Percentiles rank a stretch among this genome's conserved stretches.
These are phyloP conservation scores for Omphalotus guepiniiformis DNA, from an alignment of 768 basidiomycete genomes.

Conservation along the genomic window DNA sequence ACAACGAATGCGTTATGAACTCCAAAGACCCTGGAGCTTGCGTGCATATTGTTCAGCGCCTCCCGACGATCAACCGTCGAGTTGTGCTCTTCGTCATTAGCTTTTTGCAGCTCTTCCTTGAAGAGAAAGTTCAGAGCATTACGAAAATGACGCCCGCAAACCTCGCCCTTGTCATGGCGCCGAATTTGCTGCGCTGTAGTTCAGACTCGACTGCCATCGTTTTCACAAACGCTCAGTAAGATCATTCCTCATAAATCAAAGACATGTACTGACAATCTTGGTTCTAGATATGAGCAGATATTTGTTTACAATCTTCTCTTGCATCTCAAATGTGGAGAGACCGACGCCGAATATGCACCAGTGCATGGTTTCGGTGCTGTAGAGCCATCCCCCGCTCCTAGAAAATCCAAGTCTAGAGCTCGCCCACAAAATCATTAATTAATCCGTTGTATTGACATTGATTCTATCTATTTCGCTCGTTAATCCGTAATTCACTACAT, in stretches of 20 bases:
- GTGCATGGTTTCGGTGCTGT: slow-evolving; percentile 76
- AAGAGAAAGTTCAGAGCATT: slow-evolving; percentile 61
- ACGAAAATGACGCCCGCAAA: slow-evolving; percentile 93
- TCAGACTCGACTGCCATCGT: slow-evolving; percentile 87
- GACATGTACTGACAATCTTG: slow-evolving; percentile 9
- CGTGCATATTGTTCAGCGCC: slow-evolving; percentile 65
- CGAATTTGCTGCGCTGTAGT: slow-evolving; percentile 81
- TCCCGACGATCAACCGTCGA: slow-evolving; percentile 83
- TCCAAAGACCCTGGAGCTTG: slow-evolving; percentile 66
- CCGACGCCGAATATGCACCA: slow-evolving; percentile 78
- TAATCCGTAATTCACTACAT: slow-evolving; percentile 1
- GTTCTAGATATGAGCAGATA: slow-evolving; percentile 73
- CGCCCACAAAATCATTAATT: slow-evolving; percentile 32
- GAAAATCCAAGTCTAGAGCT: slow-evolving; percentile 52
- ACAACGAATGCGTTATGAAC: slow-evolving; percentile 81
- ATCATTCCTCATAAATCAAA: slow-evolving; percentile 13
- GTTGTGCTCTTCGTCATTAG: slow-evolving; percentile 87
- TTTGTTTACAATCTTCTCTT: slow-evolving; percentile 84
- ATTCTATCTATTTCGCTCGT: neutral
- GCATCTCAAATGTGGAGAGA: slow-evolving; percentile 68
- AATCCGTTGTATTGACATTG: neutral
- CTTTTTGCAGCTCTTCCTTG: slow-evolving; percentile 86
- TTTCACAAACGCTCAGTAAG: slow-evolving; percentile 89
- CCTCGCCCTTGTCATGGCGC: slow-evolving; percentile 88
- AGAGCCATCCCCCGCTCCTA: slow-evolving; percentile 38